Evolutionary conservation across 352 stramenopile genomes (phyloP).

Genomic region (Phytopythium cucurbitacearum): DNA sequence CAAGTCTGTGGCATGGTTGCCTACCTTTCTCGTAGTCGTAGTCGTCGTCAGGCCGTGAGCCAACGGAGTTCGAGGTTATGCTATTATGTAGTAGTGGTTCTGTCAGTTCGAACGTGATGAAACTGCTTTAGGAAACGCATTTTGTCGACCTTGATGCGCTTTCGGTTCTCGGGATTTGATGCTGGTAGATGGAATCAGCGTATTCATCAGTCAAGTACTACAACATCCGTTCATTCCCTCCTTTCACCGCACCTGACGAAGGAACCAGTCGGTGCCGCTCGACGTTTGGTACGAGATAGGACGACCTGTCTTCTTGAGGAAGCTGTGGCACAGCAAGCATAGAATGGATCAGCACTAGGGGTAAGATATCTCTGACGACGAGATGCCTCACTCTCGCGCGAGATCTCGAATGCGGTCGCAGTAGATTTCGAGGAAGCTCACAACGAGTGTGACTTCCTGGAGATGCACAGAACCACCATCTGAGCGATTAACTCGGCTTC

Average conservation of each 20-base stretch:
- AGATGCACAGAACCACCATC: neutral
- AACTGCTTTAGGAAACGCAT: neutral
- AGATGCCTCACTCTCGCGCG: conserved; percentile 62
- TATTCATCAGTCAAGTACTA: neutral
- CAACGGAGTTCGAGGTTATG: conserved; percentile 47
- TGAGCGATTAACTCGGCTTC: neutral
- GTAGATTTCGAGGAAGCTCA: conserved; percentile 94
- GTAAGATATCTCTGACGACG: neutral
- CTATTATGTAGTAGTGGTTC: conserved; percentile 16
- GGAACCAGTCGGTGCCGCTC: conserved; percentile 79
- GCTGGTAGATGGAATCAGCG: conserved; percentile 12
- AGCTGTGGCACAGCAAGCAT: conserved; percentile 18
- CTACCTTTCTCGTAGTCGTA: conserved; percentile 84
- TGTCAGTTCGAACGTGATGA: neutral
- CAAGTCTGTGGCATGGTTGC: too few relatives aligned
- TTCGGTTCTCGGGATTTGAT: conserved; percentile 65
- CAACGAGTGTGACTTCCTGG: conserved; percentile 76
- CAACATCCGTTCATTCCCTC: neutral
- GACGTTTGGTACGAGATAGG: conserved; percentile 73
- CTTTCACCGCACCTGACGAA: conserved; percentile 46
- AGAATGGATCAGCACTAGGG: neutral
- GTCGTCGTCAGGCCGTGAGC: conserved; percentile 44
- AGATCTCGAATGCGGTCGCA: conserved; percentile 91
- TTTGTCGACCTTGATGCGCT: conserved; percentile 45
- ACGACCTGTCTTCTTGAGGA: conserved; percentile 65